These are phyloP conservation scores for Torulaspora pretoriensis DNA, from an alignment of 1,139 yeast genomes.

Conservation along the genomic window DNA sequence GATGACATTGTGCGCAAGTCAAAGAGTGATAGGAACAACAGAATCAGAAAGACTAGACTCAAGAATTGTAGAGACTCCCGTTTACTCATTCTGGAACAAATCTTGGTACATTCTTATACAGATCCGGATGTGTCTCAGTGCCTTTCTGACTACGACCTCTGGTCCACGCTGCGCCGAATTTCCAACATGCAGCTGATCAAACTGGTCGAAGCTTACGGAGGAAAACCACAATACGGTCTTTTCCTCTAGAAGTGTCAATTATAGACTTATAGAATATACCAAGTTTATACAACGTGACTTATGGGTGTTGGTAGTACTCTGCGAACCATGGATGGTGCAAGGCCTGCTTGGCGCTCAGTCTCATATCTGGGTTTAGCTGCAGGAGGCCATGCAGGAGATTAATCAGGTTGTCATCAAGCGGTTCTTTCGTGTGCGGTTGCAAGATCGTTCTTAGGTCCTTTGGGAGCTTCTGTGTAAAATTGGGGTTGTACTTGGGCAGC, in stretches of 20 bases:
- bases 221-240: conserved; percentile 21
- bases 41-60: background rate
- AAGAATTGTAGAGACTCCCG: background rate
- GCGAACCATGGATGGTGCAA: conserved; percentile 95
- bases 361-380: conserved; percentile 87
- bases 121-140: conserved; percentile 9
- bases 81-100: background rate
- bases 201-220: conserved; percentile 21
- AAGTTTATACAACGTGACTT: background rate
- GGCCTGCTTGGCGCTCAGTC: conserved; percentile 89
- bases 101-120: conserved; percentile 7
- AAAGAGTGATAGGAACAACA: background rate
- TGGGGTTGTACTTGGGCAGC: conserved; percentile 78
- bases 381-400: conserved; percentile 72
- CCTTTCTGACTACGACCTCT: conserved; percentile 23
- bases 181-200: conserved; percentile 22
- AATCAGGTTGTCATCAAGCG: conserved; percentile 73
- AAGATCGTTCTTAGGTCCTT: conserved; percentile 76
- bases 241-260: conserved; percentile 5
- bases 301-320: conserved; percentile 46
- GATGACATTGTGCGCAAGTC: background rate
- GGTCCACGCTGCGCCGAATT: conserved; percentile 20
- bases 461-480: conserved; percentile 85
- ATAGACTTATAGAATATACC: background rate
- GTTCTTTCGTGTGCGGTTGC: conserved; percentile 46